Evolutionary conservation across 2,329 filamentous ascomycete species (phyloP).

Genomic region (Fusarium sp.): DNA sequence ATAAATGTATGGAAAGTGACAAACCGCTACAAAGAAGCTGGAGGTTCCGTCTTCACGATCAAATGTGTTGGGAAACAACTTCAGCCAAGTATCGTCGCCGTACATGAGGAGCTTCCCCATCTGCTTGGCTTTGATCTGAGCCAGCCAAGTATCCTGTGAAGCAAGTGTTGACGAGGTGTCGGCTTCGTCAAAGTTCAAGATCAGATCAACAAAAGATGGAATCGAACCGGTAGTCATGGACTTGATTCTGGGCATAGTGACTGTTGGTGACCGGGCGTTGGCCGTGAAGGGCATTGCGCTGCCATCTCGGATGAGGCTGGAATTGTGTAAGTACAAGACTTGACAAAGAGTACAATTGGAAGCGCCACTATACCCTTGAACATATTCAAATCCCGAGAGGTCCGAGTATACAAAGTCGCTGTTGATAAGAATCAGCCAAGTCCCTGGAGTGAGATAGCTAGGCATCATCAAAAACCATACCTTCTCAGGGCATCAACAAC

Average conservation of each 20-base stretch:
- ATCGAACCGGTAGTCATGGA: slow-evolving; percentile 97
- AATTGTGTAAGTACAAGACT: slow-evolving; percentile 15
- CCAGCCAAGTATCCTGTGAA: slow-evolving; percentile 93
- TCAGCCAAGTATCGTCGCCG: slow-evolving; percentile 98
- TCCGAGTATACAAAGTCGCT: slow-evolving; percentile 93
- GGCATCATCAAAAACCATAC: slow-evolving; percentile 54
- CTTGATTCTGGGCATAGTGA: slow-evolving; percentile 98
- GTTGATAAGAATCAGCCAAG: slow-evolving; percentile 18
- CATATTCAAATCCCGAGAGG: slow-evolving; percentile 83
- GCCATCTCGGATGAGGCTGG: slow-evolving; percentile 83
- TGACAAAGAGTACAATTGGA: neutral
- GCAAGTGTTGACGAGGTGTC: slow-evolving; percentile 90
- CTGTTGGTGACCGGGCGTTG: slow-evolving; percentile 93
- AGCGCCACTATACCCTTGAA: slow-evolving; percentile 73
- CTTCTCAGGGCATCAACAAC: slow-evolving; percentile 94
- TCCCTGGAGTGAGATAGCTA: slow-evolving; percentile 27
- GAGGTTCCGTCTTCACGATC: slow-evolving; percentile 89
- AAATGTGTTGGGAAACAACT: slow-evolving; percentile 91
- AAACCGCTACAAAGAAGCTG: slow-evolving; percentile 96
- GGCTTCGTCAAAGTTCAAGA: slow-evolving; percentile 94
- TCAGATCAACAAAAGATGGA: slow-evolving; percentile 97
- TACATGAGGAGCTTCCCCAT: slow-evolving; percentile 88
- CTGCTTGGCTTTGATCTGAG: slow-evolving; percentile 81
- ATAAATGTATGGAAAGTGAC: slow-evolving; percentile 48
- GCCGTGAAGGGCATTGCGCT: slow-evolving; percentile 92